A percentile compares a stretch with the other conserved stretches of the same genome.
phyloP scores from a whole-genome alignment of 805 yeast species.

The Kodamaea sagamina region DNA sequence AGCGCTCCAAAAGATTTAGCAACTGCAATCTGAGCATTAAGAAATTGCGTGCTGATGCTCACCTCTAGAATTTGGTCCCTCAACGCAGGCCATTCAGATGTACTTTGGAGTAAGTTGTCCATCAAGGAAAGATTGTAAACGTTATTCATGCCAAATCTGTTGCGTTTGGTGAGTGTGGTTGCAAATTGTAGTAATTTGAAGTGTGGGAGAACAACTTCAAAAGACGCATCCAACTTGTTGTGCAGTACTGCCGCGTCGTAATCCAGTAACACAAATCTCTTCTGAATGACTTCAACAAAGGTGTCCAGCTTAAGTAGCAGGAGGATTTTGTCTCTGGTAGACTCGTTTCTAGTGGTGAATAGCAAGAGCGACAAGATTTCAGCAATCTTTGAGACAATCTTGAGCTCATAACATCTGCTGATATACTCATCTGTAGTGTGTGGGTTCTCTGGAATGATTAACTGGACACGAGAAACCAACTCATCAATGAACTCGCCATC shows the following conservation, averaged over 20 bases:
- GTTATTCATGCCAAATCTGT: conserved; percentile 52
- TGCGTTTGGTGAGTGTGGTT: conserved; percentile 43
- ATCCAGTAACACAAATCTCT: conserved; percentile 45
- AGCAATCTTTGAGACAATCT: conserved; percentile 64
- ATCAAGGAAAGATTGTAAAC: conserved; percentile 62
- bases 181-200: conserved; percentile 54
- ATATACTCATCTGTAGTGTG: conserved; percentile 26
- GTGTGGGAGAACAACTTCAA: conserved; percentile 50
- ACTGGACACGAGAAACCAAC: conserved; percentile 37
- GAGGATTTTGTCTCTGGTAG: conserved; percentile 44
- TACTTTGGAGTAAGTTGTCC: conserved; percentile 55
- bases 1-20: conserved; percentile 81
- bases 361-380: conserved; percentile 75
- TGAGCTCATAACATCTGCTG: conserved; percentile 53
- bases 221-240: conserved; percentile 44
- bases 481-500: conserved; percentile 51
- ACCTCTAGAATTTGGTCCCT: conserved; percentile 55
- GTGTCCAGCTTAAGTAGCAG: conserved; percentile 39
- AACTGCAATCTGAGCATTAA: conserved; percentile 65
- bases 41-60: conserved; percentile 62
- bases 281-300: conserved; percentile 32
- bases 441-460: conserved; percentile 18
- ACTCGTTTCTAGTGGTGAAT: conserved; percentile 54
- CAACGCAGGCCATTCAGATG: conserved; percentile 40
- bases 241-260: conserved; percentile 48